phyloP scores from a whole-genome alignment of 2,329 filamentous ascomycete genomes.

The Aspergillus texensis region DNA sequence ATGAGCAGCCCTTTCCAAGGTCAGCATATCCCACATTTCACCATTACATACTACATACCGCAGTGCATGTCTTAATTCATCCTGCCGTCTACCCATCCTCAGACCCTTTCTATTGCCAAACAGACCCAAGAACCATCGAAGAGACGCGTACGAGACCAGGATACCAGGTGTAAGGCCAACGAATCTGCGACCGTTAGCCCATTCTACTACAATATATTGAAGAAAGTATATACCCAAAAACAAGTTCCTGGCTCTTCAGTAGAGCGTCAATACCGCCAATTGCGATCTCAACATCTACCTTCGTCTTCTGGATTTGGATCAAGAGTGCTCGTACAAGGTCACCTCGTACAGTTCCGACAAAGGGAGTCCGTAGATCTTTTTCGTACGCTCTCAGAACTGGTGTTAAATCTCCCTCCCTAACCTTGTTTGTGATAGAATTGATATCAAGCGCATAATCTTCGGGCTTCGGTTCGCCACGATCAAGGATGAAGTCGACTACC shows the following conservation, averaged over 20 bases:
- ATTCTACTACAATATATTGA: neutral
- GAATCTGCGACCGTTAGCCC: slow-evolving; percentile 59
- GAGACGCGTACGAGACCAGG: slow-evolving; percentile 76
- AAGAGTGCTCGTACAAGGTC: slow-evolving; percentile 87
- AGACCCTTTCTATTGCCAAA: slow-evolving; percentile 73
- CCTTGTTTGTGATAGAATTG: slow-evolving; percentile 72
- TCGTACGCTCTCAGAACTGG: slow-evolving; percentile 91
- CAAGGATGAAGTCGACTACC: slow-evolving; percentile 93
- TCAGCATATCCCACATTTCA: slow-evolving; percentile 5
- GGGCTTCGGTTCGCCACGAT: slow-evolving; percentile 66
- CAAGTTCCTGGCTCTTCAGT: slow-evolving; percentile 91
- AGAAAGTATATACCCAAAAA: slow-evolving; percentile 66
- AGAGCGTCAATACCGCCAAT: slow-evolving; percentile 94
- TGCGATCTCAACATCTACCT: slow-evolving; percentile 95
- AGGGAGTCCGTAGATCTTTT: slow-evolving; percentile 78
- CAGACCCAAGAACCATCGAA: slow-evolving; percentile 70
- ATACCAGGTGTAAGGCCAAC: slow-evolving; percentile 90
- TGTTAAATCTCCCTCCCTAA: slow-evolving; percentile 89
- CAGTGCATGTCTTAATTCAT: slow-evolving; percentile 74
- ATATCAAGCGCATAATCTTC: slow-evolving; percentile 61
- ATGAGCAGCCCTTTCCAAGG: slow-evolving; percentile 69
- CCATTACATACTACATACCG: slow-evolving; percentile 48
- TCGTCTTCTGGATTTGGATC: slow-evolving; percentile 98
- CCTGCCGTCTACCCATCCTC: slow-evolving; percentile 65
- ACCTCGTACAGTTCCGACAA: slow-evolving; percentile 79